phyloP scores from a whole-genome alignment of 345 rosid genomes.

The Sonneratia caseolaris region DNA sequence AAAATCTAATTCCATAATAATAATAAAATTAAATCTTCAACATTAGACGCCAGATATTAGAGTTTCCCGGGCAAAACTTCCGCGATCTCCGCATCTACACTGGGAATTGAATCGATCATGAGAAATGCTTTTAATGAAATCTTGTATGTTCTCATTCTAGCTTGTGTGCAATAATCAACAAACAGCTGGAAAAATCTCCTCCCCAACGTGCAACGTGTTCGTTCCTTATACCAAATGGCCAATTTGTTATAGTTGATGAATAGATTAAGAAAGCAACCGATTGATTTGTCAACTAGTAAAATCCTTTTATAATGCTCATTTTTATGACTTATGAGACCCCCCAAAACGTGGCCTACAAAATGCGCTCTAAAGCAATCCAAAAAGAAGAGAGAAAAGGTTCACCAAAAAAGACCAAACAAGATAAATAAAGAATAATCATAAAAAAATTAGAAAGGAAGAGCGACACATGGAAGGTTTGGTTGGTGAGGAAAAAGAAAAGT shows the following conservation, averaged over 20 bases:
- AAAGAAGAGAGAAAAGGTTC: background rate
- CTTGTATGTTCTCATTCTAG: no score
- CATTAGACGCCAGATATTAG: no score
- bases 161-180: no score
- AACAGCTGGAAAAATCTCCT: background rate
- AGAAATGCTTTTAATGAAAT: no score
- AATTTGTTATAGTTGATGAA: background rate
- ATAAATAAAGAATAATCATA: background rate
- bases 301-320: background rate
- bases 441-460: no score
- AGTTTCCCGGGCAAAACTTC: no score
- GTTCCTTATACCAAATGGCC: background rate
- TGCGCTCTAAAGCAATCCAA: background rate
- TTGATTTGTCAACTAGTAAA: background rate
- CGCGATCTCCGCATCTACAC: no score
- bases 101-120: no score
- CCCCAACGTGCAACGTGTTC: background rate
- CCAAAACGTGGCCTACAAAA: background rate
- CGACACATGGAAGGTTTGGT: no score
- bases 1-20: no score
- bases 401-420: background rate
- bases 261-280: background rate
- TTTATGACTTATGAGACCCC: background rate
- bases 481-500: background rate
- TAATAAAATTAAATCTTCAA: no score